Conservation (phyloP, 2,329 filamentous ascomycete species). For the Curvularia sp. region DNA sequence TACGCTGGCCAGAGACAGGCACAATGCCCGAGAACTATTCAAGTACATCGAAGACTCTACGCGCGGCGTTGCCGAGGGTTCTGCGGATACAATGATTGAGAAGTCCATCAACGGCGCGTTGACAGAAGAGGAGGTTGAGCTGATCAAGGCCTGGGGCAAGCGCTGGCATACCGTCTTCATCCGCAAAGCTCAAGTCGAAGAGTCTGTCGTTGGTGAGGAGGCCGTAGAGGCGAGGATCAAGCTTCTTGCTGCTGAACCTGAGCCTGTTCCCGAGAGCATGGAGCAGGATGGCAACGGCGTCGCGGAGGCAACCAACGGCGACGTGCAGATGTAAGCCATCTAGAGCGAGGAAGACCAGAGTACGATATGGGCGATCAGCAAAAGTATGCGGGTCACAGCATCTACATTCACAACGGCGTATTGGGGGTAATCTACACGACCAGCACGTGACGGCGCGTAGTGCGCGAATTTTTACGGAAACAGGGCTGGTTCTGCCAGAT, state of each 20-base stretch:
- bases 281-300: slow-evolving; percentile 31
- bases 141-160: slow-evolving; percentile 80
- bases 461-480: neutral
- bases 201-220: slow-evolving; percentile 69
- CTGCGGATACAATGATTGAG: slow-evolving; percentile 78
- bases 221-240: slow-evolving; percentile 57
- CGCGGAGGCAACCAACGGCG: slow-evolving; percentile 34
- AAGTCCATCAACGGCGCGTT: slow-evolving; percentile 61
- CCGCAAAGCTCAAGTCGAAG: slow-evolving; percentile 83
- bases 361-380: neutral
- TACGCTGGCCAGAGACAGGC: slow-evolving; percentile 71
- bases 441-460: slow-evolving; percentile 2
- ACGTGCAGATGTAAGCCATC: slow-evolving; percentile 29
- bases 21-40: slow-evolving; percentile 81
- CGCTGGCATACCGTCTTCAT: slow-evolving; percentile 87
- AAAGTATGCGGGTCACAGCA: slow-evolving; percentile 9
- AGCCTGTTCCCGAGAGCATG: slow-evolving; percentile 29
- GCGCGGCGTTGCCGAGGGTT: slow-evolving; percentile 72
- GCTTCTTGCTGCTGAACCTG: slow-evolving; percentile 41
- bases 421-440: neutral
- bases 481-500: neutral
- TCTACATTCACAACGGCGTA: slow-evolving; percentile 7
- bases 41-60: slow-evolving; percentile 79
- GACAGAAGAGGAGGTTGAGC: slow-evolving; percentile 57
- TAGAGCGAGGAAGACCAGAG: slow-evolving; percentile 2